phyloP scores from a whole-genome alignment of 2,329 filamentous ascomycete species.

The Penicillium sp. region DNA sequence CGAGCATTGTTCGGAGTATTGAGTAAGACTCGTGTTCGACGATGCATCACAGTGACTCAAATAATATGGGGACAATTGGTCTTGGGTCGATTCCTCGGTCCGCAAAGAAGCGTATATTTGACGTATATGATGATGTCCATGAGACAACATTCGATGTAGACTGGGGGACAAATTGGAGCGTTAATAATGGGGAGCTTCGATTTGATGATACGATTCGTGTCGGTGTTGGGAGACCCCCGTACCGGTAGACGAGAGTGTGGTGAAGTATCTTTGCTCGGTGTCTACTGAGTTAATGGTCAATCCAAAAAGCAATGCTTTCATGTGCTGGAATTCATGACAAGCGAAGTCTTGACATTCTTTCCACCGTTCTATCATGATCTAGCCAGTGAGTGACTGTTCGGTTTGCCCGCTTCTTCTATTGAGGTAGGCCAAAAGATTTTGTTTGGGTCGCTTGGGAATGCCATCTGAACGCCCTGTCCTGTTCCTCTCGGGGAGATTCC shows the following conservation, averaged over 20 bases:
- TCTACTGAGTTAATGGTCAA: background rate
- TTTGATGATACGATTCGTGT: background rate
- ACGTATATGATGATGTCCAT: background rate
- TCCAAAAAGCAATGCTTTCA: background rate
- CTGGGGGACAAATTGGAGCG: background rate
- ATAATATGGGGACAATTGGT: background rate
- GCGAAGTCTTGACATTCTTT: background rate
- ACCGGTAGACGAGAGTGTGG: background rate
- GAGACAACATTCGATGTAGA: background rate
- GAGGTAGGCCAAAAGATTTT: background rate
- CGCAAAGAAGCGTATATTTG: background rate
- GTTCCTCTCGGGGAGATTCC: background rate
- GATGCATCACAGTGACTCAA: background rate
- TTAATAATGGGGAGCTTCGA: background rate
- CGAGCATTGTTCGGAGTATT: background rate
- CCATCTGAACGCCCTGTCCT: background rate
- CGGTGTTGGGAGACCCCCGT: background rate
- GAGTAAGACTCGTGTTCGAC: background rate
- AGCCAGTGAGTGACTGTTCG: background rate
- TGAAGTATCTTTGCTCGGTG: background rate
- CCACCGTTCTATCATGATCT: background rate
- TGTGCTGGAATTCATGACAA: background rate
- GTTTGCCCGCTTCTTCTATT: background rate
- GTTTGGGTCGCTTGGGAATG: background rate
- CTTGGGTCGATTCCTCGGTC: too few species aligned